Evolutionary conservation across 306 rosid genomes (phyloP).

Genomic region (Arachis hypogaea): DNA sequence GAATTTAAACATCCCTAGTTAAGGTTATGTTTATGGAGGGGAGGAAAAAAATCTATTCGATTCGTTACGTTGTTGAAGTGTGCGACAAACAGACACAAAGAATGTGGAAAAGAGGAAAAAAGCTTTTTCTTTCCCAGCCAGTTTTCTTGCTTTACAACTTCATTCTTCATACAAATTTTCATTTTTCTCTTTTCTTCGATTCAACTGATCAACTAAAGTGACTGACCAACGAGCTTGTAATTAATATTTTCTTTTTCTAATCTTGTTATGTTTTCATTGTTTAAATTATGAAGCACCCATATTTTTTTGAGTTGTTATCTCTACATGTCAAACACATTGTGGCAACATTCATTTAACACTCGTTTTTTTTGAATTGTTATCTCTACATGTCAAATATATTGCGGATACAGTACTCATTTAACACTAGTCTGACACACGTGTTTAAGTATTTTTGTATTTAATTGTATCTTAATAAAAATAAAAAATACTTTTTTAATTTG

Average conservation of each 20-base stretch:
- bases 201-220: background rate
- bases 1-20: background rate
- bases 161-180: background rate
- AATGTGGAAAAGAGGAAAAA: background rate
- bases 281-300: background rate
- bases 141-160: slow-evolving; percentile 31
- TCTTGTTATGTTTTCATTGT: background rate
- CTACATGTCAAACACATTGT: too few relatives aligned
- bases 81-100: background rate
- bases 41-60: background rate
- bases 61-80: background rate
- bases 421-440: too few relatives aligned
- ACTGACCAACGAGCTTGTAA: background rate
- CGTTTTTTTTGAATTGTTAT: too few relatives aligned
- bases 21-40: background rate
- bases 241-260: background rate
- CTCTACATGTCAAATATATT: too few relatives aligned
- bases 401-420: too few relatives aligned
- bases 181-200: background rate
- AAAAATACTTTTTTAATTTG: too few relatives aligned
- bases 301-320: too few relatives aligned
- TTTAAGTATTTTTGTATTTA: too few relatives aligned
- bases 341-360: too few relatives aligned
- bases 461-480: too few relatives aligned
- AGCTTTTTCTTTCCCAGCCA: slow-evolving; percentile 19